Percentiles rank a stretch among this genome's conserved stretches.
These are phyloP conservation scores for Chalciporus sp. DNA, from an alignment of 1,284 basidiomycete species.

Conservation along the genomic window DNA sequence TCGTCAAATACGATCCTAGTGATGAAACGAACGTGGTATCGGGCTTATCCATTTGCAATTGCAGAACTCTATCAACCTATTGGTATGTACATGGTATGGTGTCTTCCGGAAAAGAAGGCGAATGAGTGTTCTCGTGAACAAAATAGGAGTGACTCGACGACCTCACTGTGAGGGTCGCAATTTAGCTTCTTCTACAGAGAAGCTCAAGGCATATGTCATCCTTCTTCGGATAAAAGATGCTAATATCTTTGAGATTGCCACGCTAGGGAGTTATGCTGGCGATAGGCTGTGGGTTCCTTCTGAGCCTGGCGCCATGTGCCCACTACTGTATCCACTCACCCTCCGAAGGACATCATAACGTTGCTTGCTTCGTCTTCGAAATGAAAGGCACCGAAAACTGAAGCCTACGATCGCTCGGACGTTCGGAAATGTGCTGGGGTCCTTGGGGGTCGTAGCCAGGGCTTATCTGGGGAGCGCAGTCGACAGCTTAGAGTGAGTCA, in stretches of 20 bases:
- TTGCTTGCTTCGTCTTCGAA: too few relatives aligned
- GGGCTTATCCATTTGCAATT: constrained; percentile 20
- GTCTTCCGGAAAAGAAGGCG: neutral
- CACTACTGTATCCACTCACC: too few relatives aligned
- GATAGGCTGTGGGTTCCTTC: neutral
- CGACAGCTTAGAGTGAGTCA: too few relatives aligned
- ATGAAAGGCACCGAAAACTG: too few relatives aligned
- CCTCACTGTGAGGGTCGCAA: neutral
- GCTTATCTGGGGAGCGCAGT: too few relatives aligned
- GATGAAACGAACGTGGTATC: constrained; percentile 8
- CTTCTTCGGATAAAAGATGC: neutral
- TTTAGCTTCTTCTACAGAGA: too few relatives aligned
- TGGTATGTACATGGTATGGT: neutral
- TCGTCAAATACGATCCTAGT: constrained; percentile 29
- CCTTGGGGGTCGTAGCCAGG: too few relatives aligned
- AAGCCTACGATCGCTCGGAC: too few relatives aligned
- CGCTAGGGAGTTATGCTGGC: neutral
- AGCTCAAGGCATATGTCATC: neutral
- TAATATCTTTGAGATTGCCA: neutral
- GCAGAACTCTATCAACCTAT: constrained; percentile 6
- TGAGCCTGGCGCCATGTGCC: neutral
- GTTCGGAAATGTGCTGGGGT: too few relatives aligned
- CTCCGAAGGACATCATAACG: neutral
- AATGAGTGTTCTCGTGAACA: neutral
- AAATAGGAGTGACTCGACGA: neutral